Base-by-base conservation (phyloP, 352 stramenopile genomes). In the Globisporangium apiculatum region DNA sequence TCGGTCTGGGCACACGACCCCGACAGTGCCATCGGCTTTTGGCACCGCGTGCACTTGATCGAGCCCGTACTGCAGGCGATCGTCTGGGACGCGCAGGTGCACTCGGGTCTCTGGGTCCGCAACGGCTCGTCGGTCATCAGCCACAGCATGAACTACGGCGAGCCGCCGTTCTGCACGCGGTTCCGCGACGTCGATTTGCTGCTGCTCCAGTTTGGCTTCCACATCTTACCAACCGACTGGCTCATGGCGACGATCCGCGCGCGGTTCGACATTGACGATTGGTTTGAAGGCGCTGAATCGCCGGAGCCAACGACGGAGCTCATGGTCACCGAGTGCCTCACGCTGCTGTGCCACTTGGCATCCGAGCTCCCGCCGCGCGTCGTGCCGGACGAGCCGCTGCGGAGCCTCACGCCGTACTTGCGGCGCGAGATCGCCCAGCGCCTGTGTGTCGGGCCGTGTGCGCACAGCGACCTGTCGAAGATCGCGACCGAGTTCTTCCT, bases 91-190 rank as follows among this genome's bases (percentile, higher is more conserved):
- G 76, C 85, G 14, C 82, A 94, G 62, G 85, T 94, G 1, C 85
- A 94, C 56, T 87, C 75, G 0, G 80, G 83, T 5, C 70, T 95
- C 45, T 95, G 85, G 85, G 79, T 91, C 11, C 83, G 85, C 38
- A 95, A 95, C 58, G 85, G 85, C 1, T 81, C 87, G 62, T 86
- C 81, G 5, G 80, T 95, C 43, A 73, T 92, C 36, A 95, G 91
- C 56, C 85, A 95, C 61, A 95, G 83, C 51, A 93, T 95, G 81
- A 95, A 95, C 61, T 95, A 95, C 59, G 85, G 83, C 9, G 85
- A 95, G 51, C 85, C 85, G n/a, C 82, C 82, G 15, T 95, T 91
- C 58, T 95, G 85, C 60, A 71, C 84, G 53, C 72, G 81, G 8
- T 93, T 95, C 41, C 83, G 85, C 43, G 83, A 95, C 65, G 64